These are phyloP conservation scores for Cystobasidium pallidum DNA, from an alignment of 1,284 basidiomycete species.

Conservation along the genomic window DNA sequence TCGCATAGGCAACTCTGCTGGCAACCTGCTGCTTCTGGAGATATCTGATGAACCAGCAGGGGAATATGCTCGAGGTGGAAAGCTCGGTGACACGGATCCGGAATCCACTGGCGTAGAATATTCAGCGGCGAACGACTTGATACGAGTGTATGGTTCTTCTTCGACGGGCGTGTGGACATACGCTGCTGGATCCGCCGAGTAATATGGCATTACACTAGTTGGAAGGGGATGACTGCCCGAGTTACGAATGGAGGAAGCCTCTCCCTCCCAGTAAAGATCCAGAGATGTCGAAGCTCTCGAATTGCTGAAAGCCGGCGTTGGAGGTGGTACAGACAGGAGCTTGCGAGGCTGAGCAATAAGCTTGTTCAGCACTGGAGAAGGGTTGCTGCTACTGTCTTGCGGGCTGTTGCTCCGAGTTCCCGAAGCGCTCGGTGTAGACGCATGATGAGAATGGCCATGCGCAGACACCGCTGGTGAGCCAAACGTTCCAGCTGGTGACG, in stretches of 20 bases:
- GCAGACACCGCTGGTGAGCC: conserved; percentile 10
- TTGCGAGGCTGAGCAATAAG: background rate
- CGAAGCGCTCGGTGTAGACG: background rate
- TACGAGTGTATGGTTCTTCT: conserved; percentile 18
- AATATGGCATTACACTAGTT: background rate
- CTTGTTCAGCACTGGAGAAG: background rate
- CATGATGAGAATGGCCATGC: conserved; percentile 10
- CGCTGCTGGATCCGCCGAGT: conserved; percentile 24
- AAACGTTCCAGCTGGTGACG: conserved; percentile 15
- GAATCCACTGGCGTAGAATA: background rate
- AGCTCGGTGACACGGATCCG: conserved; percentile 14
- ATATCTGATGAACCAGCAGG: conserved; percentile 20
- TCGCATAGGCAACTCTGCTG: background rate
- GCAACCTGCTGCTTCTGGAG: background rate
- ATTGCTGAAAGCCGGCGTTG: conserved; percentile 15
- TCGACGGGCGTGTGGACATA: background rate
- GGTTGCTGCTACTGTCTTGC: background rate
- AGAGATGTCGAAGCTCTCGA: conserved; percentile 15
- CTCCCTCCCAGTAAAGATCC: conserved; percentile 14
- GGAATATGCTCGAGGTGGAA: conserved; percentile 34
- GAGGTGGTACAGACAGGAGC: background rate
- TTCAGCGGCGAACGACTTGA: conserved; percentile 20
- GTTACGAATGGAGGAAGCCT: conserved; percentile 16
- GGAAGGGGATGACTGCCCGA: conserved; percentile 6
- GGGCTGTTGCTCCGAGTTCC: conserved; percentile 4